Evolutionary conservation across 768 basidiomycete species (phyloP).

Genomic region (Lactarius deliciosus): DNA sequence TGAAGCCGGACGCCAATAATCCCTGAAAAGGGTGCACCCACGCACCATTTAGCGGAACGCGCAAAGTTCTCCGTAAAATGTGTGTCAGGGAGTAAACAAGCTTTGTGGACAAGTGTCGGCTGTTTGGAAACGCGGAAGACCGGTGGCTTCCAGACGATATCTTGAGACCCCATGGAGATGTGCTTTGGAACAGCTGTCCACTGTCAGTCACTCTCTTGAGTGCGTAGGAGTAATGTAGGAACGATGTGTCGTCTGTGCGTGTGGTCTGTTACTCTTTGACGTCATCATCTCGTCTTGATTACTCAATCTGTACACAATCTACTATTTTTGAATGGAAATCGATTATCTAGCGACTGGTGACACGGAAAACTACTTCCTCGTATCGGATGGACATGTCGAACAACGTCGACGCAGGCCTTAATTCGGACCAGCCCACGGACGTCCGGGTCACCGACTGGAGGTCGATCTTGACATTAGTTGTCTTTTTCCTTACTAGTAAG

Average conservation of each 20-base stretch:
- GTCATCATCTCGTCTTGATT: constrained; percentile 7
- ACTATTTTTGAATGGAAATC: neutral
- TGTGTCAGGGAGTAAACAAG: constrained; percentile 15
- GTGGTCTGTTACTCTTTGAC: constrained; percentile 1
- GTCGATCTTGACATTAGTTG: constrained; percentile 18
- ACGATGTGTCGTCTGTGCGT: neutral
- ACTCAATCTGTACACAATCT: neutral
- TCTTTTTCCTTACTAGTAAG: constrained; percentile 25
- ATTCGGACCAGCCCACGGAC: constrained; percentile 3
- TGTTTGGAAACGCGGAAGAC: constrained; percentile 20
- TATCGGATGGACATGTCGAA: neutral
- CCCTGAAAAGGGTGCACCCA: neutral
- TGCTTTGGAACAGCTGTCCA: neutral
- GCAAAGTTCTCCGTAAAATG: constrained; percentile 27
- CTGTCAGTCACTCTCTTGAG: too few relatives aligned
- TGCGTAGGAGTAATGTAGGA: too few relatives aligned
- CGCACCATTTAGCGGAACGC: constrained; percentile 30
- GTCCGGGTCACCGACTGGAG: constrained; percentile 13
- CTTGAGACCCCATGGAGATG: constrained; percentile 14
- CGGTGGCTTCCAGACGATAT: constrained; percentile 23
- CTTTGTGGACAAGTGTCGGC: constrained; percentile 13
- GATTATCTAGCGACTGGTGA: neutral
- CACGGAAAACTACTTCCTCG: neutral
- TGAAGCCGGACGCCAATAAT: constrained; percentile 10
- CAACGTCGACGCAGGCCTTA: neutral